These are phyloP conservation scores for Fusarium longipes DNA, from an alignment of 2,329 filamentous ascomycete species.

Conservation along the genomic window DNA sequence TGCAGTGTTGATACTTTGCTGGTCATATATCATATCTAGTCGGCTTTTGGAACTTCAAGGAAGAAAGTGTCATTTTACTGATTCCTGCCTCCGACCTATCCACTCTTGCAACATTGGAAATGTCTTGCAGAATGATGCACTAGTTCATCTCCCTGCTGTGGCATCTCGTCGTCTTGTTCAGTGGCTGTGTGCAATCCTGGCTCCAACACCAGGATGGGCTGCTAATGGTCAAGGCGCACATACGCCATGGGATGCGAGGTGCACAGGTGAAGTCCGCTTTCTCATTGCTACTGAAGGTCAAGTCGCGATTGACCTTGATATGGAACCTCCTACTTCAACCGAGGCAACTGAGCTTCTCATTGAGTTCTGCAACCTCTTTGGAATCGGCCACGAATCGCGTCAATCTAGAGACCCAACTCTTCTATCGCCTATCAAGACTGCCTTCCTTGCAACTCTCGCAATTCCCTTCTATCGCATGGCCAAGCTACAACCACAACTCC, in stretches of 20 bases:
- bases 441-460: conserved; percentile 42
- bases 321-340: conserved; percentile 27
- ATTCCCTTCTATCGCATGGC: conserved; percentile 46
- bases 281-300: conserved; percentile 38
- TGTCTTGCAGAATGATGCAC: conserved; percentile 31
- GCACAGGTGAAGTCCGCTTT: conserved; percentile 31
- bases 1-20: conserved; percentile 44
- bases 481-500: conserved; percentile 41
- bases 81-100: conserved; percentile 40
- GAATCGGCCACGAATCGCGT: conserved; percentile 37
- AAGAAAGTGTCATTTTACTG: conserved; percentile 41
- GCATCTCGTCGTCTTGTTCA: conserved; percentile 41
- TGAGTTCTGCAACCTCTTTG: conserved; percentile 44
- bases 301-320: conserved; percentile 27
- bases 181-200: conserved; percentile 46
- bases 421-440: conserved; percentile 44
- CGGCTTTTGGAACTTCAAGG: conserved; percentile 45
- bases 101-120: conserved; percentile 32
- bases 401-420: conserved; percentile 11
- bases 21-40: conserved; percentile 48
- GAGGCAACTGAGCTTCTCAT: conserved; percentile 43
- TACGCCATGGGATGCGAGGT: conserved; percentile 40
- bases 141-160: conserved; percentile 35
- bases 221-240: conserved; percentile 33
- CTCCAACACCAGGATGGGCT: conserved; percentile 38